These are phyloP conservation scores for Golubevia sp. DNA, from an alignment of 1,284 basidiomycete species.

Conservation along the genomic window DNA sequence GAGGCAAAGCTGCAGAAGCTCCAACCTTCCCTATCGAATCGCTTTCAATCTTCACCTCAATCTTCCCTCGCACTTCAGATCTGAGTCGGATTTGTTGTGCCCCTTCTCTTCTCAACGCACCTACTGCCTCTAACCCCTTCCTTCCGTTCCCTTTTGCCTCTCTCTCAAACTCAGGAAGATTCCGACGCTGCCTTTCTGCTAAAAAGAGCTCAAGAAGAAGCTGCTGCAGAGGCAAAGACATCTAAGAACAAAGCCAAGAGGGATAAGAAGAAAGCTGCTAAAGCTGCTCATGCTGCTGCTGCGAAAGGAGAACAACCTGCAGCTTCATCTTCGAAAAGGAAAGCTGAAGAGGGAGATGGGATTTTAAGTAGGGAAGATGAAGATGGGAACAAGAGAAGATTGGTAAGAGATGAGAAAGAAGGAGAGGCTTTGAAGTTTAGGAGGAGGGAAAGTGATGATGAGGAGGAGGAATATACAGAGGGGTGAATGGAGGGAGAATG, in stretches of 20 bases:
- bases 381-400: background rate
- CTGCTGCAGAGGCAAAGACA: conserved; percentile 60
- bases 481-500: no score
- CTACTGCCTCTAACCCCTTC: background rate
- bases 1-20: no score
- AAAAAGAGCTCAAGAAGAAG: conserved; percentile 17
- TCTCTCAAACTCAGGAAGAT: background rate
- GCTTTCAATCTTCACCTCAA: background rate
- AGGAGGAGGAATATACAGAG: background rate
- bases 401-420: background rate
- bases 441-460: background rate
- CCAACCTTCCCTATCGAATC: background rate
- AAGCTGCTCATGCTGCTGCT: background rate
- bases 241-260: conserved; percentile 51
- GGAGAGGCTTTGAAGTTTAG: background rate
- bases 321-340: background rate
- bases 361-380: background rate
- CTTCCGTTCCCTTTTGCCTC: background rate
- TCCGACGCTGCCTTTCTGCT: conserved; percentile 26
- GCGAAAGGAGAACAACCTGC: background rate
- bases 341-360: background rate
- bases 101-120: background rate
- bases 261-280: conserved; percentile 38
- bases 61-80: conserved; percentile 5
- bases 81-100: background rate